Percentiles rank a stretch among this genome's conserved stretches.
Evolutionary conservation across 208 protist species (phyloP).

Genomic region (Crithidia bombi): DNA sequence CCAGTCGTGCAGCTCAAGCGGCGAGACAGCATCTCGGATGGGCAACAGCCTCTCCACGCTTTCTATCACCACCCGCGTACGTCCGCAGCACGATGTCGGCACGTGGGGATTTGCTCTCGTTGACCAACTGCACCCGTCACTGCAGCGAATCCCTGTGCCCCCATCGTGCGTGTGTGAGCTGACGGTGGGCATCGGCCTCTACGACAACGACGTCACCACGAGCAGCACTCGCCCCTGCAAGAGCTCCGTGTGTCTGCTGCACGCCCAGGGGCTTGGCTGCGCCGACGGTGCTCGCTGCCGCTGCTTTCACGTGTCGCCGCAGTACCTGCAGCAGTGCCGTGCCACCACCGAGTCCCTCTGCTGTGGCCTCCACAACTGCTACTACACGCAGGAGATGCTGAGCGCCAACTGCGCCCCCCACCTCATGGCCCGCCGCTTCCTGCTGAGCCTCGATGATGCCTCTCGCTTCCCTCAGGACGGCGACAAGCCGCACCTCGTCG

Average conservation of each 20-base stretch:
- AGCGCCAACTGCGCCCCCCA: slow-evolving; percentile 36
- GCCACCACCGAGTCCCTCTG: slow-evolving; percentile 42
- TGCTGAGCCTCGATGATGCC: slow-evolving; percentile 41
- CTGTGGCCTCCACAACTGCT: slow-evolving; percentile 65
- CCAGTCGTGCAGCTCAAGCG: slow-evolving; percentile 27
- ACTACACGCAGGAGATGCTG: slow-evolving; percentile 65
- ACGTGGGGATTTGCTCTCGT: slow-evolving; percentile 61
- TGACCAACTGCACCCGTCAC: slow-evolving; percentile 47
- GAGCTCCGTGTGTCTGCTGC: slow-evolving; percentile 48
- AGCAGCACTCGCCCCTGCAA: slow-evolving; percentile 59
- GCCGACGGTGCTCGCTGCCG: slow-evolving; percentile 35
- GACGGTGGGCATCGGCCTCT: slow-evolving; percentile 42
- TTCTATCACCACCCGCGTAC: slow-evolving; percentile 15
- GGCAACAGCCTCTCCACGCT: slow-evolving; percentile 23
- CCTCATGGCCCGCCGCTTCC: slow-evolving; percentile 37
- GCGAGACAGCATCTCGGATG: slow-evolving; percentile 24
- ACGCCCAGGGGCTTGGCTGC: slow-evolving; percentile 39
- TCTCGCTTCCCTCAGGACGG: slow-evolving; percentile 25
- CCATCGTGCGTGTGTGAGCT: slow-evolving; percentile 48
- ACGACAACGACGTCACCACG: slow-evolving; percentile 57
- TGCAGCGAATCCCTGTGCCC: slow-evolving; percentile 53
- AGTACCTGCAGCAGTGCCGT: slow-evolving; percentile 47
- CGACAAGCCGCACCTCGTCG: slow-evolving; percentile 34
- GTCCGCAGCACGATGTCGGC: slow-evolving; percentile 35
- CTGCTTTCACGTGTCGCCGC: slow-evolving; percentile 46